Evolutionary conservation across 768 basidiomycete genomes (phyloP).

Genomic region (Lentinula sp.): DNA sequence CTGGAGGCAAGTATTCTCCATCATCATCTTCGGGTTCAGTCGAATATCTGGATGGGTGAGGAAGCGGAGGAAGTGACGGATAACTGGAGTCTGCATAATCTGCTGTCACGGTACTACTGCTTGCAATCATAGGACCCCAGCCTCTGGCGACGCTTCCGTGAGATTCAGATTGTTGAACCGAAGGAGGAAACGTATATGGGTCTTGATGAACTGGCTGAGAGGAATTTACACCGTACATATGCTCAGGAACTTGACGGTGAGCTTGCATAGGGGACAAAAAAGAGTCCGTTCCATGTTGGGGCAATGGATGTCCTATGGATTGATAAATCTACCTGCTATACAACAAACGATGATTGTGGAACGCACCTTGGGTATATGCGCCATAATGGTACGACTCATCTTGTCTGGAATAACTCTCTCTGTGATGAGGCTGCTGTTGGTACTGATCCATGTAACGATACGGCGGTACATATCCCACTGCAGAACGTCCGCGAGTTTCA

Average conservation of each 20-base stretch:
- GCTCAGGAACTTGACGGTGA: neutral
- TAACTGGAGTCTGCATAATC: neutral
- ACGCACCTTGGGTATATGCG: slow-evolving; percentile 5
- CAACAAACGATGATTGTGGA: neutral
- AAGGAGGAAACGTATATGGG: neutral
- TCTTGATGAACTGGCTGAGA: neutral
- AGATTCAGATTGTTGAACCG: neutral
- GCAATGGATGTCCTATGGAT: neutral
- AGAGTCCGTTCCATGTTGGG: neutral
- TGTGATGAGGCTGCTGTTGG: neutral
- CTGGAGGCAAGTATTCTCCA: slow-evolving; percentile 13
- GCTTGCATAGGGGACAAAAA: neutral
- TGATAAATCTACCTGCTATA: neutral
- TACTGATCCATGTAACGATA: slow-evolving; percentile 1
- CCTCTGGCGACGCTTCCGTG: neutral
- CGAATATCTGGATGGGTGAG: slow-evolving; percentile 2
- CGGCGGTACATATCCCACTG: neutral
- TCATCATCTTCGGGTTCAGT: slow-evolving; percentile 19
- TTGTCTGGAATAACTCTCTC: neutral
- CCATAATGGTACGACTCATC: neutral
- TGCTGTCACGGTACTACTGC: neutral
- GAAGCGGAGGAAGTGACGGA: neutral
- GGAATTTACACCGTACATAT: neutral
- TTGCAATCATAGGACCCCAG: neutral
- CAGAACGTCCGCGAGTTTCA: neutral